Evolutionary conservation across 2,329 filamentous ascomycete species (phyloP).

Genomic region (Neonectria ditissima): DNA sequence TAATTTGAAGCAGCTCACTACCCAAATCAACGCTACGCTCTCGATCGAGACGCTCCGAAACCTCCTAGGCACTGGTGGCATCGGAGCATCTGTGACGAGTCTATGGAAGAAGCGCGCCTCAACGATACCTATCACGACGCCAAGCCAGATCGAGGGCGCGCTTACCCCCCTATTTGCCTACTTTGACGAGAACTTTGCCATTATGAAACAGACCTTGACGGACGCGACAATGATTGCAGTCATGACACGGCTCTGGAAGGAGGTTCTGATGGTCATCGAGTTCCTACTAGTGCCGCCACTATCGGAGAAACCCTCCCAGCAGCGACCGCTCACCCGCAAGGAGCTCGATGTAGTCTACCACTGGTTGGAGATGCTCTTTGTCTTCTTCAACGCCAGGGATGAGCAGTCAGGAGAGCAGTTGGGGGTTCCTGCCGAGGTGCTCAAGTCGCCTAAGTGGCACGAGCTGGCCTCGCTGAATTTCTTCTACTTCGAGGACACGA

Average conservation of each 20-base stretch:
- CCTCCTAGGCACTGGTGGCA: constrained; percentile 77
- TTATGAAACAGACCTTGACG: constrained; percentile 97
- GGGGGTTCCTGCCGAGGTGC: constrained; percentile 88
- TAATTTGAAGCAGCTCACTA: constrained; percentile 73
- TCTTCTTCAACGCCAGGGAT: constrained; percentile 94
- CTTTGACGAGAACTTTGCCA: constrained; percentile 98
- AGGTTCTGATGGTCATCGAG: constrained; percentile 93
- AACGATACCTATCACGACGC: constrained; percentile 69
- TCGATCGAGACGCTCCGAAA: constrained; percentile 83
- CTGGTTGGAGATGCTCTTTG: constrained; percentile 90
- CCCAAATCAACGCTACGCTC: constrained; percentile 91
- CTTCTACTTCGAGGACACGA: constrained; percentile 96
- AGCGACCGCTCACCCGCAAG: constrained; percentile 84
- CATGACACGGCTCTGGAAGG: constrained; percentile 98
- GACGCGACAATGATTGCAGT: constrained; percentile 97
- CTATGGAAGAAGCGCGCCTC: constrained; percentile 72
- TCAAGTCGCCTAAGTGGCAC: constrained; percentile 98
- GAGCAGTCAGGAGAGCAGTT: constrained; percentile 83
- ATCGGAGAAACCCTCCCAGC: constrained; percentile 91
- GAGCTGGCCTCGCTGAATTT: constrained; percentile 97
- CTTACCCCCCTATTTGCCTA: constrained; percentile 89
- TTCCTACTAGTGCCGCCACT: constrained; percentile 90
- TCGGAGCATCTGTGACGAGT: constrained; percentile 78
- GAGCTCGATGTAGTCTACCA: constrained; percentile 96
- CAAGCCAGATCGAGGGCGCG: constrained; percentile 81